Conservation (phyloP, 208 protist species). For the Leishmania tropica region DNA sequence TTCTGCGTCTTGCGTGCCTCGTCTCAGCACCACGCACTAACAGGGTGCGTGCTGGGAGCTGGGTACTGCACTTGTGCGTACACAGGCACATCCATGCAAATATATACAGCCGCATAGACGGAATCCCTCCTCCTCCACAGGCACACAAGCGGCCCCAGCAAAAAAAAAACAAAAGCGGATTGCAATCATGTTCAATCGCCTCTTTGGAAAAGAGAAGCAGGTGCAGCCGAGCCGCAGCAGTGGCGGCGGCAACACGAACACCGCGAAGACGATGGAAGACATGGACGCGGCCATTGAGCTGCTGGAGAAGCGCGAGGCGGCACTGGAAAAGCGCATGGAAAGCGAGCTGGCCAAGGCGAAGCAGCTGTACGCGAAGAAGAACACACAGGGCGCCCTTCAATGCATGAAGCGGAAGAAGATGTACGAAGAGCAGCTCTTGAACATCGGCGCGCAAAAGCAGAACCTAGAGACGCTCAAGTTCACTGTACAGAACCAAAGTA, state of each 20-base stretch:
- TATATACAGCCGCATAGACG: neutral
- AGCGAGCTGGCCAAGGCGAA: slow-evolving; percentile 83
- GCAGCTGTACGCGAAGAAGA: slow-evolving; percentile 84
- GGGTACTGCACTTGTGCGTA: neutral
- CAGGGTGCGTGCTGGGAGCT: neutral
- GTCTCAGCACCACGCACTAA: neutral
- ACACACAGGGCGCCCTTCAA: slow-evolving; percentile 82
- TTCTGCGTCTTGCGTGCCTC: neutral
- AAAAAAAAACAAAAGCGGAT: slow-evolving; percentile 13
- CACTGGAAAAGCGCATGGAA: slow-evolving; percentile 89
- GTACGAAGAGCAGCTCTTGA: slow-evolving; percentile 85
- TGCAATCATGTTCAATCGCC: slow-evolving; percentile 65
- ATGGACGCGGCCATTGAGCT: slow-evolving; percentile 78
- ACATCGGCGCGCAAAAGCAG: slow-evolving; percentile 61
- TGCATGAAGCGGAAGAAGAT: slow-evolving; percentile 93
- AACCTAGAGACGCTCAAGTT: slow-evolving; percentile 90
- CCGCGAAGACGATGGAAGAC: slow-evolving; percentile 63
- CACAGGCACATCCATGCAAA: neutral
- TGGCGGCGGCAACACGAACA: slow-evolving; percentile 22
- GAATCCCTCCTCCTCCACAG: neutral
- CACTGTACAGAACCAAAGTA: slow-evolving; percentile 85
- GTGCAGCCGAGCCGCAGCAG: slow-evolving; percentile 36
- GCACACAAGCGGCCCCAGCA: neutral
- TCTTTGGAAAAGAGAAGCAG: slow-evolving; percentile 78
- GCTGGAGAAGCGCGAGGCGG: slow-evolving; percentile 84